Conservation (phyloP, 371 early-diverging fungal genomes). For the Nematocida ironsii region DNA sequence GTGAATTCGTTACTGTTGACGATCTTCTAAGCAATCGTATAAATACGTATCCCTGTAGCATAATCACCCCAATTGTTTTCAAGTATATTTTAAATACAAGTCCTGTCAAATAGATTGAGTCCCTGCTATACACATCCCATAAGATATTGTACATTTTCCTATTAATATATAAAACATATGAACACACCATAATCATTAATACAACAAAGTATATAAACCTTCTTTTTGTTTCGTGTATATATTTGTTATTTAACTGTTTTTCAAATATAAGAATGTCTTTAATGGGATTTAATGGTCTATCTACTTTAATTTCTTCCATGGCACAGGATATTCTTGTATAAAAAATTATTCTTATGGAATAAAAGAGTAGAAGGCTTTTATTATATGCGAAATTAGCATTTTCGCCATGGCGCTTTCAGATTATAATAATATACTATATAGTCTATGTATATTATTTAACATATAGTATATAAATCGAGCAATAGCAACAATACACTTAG, state of each 20-base stretch:
- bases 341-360: no score
- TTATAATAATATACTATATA: no score
- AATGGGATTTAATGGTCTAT: conserved; percentile 28
- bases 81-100: conserved; percentile 28
- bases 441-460: no score
- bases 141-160: conserved; percentile 8
- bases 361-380: no score
- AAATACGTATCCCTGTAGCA: conserved; percentile 37
- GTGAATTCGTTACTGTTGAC: conserved; percentile 1
- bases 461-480: no score
- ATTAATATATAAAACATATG: conserved; percentile 28
- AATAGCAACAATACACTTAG: no score
- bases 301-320: not conserved
- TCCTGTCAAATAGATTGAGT: not conserved
- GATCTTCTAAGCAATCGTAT: conserved; percentile 26
- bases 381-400: no score
- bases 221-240: conserved; percentile 31
- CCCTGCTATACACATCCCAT: conserved; percentile 14
- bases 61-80: conserved; percentile 21
- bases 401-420: no score
- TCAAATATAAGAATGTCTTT: conserved; percentile 52
- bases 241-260: conserved; percentile 29
- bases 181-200: conserved; percentile 2
- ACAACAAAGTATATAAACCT: conserved; percentile 42
- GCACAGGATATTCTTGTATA: not conserved